Percentiles rank a stretch among this genome's conserved stretches.
Conservation (phyloP, 2,329 filamentous ascomycete genomes). For the Malbranchea cinnamomea region DNA sequence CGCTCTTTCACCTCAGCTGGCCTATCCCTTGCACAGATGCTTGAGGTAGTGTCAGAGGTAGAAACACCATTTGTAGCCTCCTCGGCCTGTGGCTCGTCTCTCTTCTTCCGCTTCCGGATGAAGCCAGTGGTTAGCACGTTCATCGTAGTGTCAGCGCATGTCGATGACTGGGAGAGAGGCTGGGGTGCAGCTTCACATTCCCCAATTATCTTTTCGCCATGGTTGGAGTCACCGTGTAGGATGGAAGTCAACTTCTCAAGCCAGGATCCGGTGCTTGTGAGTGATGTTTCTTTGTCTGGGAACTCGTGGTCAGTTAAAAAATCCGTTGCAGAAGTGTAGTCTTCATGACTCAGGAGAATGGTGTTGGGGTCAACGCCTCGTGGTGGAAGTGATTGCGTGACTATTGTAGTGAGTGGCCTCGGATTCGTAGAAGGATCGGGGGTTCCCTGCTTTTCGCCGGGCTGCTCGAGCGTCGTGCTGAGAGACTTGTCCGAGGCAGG, state of each 20-base stretch:
- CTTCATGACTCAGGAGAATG: slow-evolving; percentile 22
- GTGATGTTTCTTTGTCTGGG: slow-evolving; percentile 21
- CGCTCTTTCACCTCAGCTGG: slow-evolving; percentile 6
- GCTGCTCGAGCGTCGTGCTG: too few relatives aligned
- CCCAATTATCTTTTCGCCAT: slow-evolving; percentile 23
- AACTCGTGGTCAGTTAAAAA: slow-evolving; percentile 30
- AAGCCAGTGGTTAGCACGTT: slow-evolving; percentile 18
- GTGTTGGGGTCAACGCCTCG: slow-evolving; percentile 11
- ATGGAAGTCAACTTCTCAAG: slow-evolving; percentile 26
- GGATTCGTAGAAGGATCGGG: too few relatives aligned
- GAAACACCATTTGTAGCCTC: too few relatives aligned
- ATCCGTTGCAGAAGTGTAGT: slow-evolving; percentile 27
- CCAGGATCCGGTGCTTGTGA: slow-evolving; percentile 27
- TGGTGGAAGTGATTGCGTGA: too few relatives aligned
- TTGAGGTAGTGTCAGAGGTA: not conserved
- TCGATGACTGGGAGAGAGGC: not conserved
- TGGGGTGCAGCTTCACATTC: slow-evolving; percentile 11
- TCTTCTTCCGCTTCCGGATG: slow-evolving; percentile 26
- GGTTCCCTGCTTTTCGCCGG: too few relatives aligned
- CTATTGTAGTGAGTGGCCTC: too few relatives aligned
- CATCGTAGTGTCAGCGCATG: slow-evolving; percentile 7
- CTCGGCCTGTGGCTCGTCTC: too few relatives aligned
- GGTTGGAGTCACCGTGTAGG: slow-evolving; percentile 22
- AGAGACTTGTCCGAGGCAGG: too few relatives aligned
- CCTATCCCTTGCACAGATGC: slow-evolving; percentile 6